Conservation (phyloP, 2,329 filamentous ascomycete species). For the Fusarium gaditjirri region DNA sequence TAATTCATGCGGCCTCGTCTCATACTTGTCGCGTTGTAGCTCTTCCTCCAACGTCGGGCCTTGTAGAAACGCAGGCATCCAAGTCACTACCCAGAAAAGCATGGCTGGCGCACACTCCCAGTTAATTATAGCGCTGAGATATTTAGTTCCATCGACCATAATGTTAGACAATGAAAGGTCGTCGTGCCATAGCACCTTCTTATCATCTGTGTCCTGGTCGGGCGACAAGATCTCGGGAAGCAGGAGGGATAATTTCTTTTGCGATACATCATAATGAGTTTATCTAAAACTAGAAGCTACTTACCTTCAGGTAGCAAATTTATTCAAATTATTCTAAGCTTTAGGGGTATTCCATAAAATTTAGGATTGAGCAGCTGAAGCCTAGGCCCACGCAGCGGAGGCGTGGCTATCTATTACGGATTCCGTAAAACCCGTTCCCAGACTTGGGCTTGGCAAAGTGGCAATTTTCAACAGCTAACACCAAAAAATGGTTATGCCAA, state of each 20-base stretch:
- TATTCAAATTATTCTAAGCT: too few species aligned
- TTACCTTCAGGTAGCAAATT: too few species aligned
- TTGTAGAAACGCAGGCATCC: too few species aligned
- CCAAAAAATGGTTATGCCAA: not conserved
- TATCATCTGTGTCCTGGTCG: not conserved
- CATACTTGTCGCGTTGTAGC: too few species aligned
- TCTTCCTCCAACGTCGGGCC: too few species aligned
- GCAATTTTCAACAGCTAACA: accelerated
- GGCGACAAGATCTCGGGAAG: not conserved
- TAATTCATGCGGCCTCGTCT: too few species aligned
- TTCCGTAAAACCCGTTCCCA: not conserved
- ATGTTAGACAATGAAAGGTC: slow-evolving; percentile 55
- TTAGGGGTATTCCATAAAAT: too few species aligned
- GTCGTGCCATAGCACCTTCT: slow-evolving; percentile 47
- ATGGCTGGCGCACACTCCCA: slow-evolving; percentile 56
- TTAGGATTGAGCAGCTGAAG: not conserved
- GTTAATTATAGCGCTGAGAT: slow-evolving; percentile 52
- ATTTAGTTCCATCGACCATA: slow-evolving; percentile 51
- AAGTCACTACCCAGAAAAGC: slow-evolving; percentile 52
- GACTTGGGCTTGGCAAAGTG: not conserved
- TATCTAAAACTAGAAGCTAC: too few species aligned
- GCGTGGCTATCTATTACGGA: not conserved
- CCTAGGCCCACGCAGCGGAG: not conserved
- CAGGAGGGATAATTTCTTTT: too few species aligned
- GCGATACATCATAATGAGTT: not conserved